These are phyloP conservation scores for Calvatia gigantea DNA, from an alignment of 768 basidiomycete species.

Conservation along the genomic window DNA sequence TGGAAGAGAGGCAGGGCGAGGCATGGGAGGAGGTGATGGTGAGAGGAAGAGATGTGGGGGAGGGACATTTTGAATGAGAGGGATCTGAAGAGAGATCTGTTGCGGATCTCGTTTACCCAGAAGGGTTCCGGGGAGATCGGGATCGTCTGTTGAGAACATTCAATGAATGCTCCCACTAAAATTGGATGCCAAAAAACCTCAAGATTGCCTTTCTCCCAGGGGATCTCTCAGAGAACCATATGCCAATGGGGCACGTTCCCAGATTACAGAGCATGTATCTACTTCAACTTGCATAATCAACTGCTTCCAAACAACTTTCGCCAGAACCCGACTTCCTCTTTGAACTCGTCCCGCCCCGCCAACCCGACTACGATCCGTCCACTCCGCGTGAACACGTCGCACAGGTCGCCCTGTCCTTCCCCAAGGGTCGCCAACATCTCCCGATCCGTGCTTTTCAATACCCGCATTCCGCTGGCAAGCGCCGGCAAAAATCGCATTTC, in stretches of 20 bases:
- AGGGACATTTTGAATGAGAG: constrained; percentile 20
- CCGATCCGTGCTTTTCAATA: constrained; percentile 29
- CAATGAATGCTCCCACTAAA: constrained; percentile 1
- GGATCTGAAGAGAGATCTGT: constrained; percentile 10
- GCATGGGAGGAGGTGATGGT: constrained; percentile 19
- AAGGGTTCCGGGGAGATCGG: constrained; percentile 19
- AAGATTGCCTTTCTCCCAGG: background rate
- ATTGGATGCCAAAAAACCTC: background rate
- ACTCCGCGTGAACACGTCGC: constrained; percentile 31
- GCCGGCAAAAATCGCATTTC: constrained; percentile 31
- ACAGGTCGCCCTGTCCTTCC: constrained; percentile 30
- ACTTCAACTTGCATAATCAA: too few species aligned
- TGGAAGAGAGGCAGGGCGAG: constrained; percentile 17
- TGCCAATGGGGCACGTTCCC: background rate
- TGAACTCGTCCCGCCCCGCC: constrained; percentile 35
- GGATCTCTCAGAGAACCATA: constrained; percentile 6
- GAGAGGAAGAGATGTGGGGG: constrained; percentile 8
- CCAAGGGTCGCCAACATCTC: constrained; percentile 26
- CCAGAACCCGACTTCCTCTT: constrained; percentile 35
- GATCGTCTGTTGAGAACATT: constrained; percentile 5
- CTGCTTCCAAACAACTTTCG: constrained; percentile 27
- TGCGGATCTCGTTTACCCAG: constrained; percentile 7
- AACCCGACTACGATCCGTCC: constrained; percentile 43
- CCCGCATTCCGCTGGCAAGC: constrained; percentile 24
- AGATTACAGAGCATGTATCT: background rate